phyloP scores from a whole-genome alignment of 495 filamentous ascomycete genomes.

The Xylaria curta region DNA sequence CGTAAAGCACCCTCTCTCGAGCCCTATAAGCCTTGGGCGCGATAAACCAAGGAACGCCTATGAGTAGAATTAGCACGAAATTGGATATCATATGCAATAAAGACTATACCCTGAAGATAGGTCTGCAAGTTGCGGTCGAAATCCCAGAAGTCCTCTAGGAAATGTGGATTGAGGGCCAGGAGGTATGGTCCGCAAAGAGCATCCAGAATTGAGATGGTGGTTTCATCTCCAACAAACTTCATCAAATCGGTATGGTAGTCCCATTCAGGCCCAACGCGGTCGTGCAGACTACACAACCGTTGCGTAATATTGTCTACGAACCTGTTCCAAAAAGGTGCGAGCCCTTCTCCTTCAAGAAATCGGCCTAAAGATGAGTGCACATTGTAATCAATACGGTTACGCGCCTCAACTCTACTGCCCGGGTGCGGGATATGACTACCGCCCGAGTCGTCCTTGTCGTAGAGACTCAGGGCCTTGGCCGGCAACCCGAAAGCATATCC shows the following conservation, averaged over 20 bases:
- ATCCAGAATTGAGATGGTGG: constrained; percentile 33
- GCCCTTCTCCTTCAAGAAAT: constrained; percentile 34
- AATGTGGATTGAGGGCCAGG: constrained; percentile 35
- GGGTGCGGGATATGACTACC: constrained; percentile 30
- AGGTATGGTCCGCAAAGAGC: constrained; percentile 42
- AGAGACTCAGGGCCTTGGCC: constrained; percentile 30
- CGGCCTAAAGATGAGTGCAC: constrained; percentile 28
- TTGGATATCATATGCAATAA: neutral
- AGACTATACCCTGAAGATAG: constrained; percentile 34
- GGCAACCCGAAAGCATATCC: constrained; percentile 35
- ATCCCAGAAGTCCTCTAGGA: constrained; percentile 39
- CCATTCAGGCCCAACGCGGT: constrained; percentile 30
- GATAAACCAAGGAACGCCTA: constrained; percentile 38
- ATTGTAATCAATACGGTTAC: constrained; percentile 38
- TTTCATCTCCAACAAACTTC: constrained; percentile 35
- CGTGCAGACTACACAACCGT: constrained; percentile 27
- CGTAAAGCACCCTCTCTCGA: constrained; percentile 34
- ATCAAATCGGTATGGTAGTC: constrained; percentile 35
- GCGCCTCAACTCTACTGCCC: constrained; percentile 33
- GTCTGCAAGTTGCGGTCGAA: constrained; percentile 41
- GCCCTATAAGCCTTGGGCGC: constrained; percentile 34
- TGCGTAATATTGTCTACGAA: constrained; percentile 31
- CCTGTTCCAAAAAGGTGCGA: constrained; percentile 33
- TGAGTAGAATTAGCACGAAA: constrained; percentile 11
- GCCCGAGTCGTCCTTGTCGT: constrained; percentile 40